Percentiles rank a stretch among this genome's conserved stretches.
phyloP scores from a whole-genome alignment of 495 filamentous ascomycete species.

The Hypoxylon intermedium region DNA sequence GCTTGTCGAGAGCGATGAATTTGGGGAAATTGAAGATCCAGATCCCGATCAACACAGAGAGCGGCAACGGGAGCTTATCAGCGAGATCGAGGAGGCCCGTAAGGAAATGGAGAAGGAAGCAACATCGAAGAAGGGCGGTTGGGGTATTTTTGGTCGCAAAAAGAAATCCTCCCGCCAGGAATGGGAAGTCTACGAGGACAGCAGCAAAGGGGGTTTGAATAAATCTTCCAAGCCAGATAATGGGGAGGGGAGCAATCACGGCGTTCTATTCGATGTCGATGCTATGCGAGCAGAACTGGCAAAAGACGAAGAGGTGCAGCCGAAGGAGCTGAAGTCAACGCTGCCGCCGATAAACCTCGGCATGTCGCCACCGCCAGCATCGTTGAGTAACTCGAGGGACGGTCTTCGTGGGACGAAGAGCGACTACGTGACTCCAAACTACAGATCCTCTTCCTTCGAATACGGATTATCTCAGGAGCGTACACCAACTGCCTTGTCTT shows the following conservation, averaged over 20 bases:
- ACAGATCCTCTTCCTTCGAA: constrained; percentile 34
- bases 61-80: constrained; percentile 90
- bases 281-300: constrained; percentile 88
- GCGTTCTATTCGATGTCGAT: constrained; percentile 92
- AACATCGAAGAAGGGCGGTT: constrained; percentile 55
- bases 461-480: constrained; percentile 45
- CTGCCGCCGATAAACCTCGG: constrained; percentile 88
- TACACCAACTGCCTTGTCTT: constrained; percentile 35
- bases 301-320: constrained; percentile 69
- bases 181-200: constrained; percentile 92
- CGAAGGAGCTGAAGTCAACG: constrained; percentile 85
- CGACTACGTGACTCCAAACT: constrained; percentile 44
- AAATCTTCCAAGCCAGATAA: constrained; percentile 49
- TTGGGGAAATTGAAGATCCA: constrained; percentile 95
- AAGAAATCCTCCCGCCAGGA: constrained; percentile 82
- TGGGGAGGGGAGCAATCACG: constrained; percentile 55
- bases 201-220: constrained; percentile 40
- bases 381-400: constrained; percentile 44
- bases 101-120: constrained; percentile 77
- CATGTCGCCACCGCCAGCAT: constrained; percentile 48
- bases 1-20: constrained; percentile 90
- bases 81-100: constrained; percentile 93
- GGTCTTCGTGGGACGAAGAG: constrained; percentile 60
- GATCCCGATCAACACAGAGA: constrained; percentile 92
- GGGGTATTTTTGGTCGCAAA: constrained; percentile 79